Conservation (phyloP, 2,329 filamentous ascomycete genomes). For the Cytospora piceicola region DNA sequence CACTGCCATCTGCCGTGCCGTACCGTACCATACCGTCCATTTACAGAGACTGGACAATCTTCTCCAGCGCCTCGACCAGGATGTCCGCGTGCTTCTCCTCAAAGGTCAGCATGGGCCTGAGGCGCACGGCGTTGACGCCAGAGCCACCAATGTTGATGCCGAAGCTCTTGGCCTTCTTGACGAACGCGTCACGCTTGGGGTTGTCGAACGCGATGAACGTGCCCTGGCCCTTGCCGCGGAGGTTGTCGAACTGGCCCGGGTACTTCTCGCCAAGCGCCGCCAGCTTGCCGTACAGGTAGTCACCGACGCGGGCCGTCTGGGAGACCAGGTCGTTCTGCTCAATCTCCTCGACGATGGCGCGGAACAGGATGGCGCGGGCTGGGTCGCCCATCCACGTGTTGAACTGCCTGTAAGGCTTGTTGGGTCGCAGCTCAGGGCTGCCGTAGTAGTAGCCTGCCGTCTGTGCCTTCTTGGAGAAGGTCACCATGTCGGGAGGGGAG, state of each 20-base stretch:
- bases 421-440: constrained; percentile 77
- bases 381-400: constrained; percentile 98
- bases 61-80: constrained; percentile 77
- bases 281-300: constrained; percentile 76
- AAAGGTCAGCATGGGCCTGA: constrained; percentile 91
- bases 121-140: constrained; percentile 73
- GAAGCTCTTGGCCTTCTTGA: constrained; percentile 75
- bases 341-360: constrained; percentile 82
- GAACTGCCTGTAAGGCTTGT: constrained; percentile 94
- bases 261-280: constrained; percentile 70
- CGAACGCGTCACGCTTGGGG: constrained; percentile 76
- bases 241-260: constrained; percentile 77
- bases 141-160: constrained; percentile 89
- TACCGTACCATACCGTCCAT: not conserved
- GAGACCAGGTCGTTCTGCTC: constrained; percentile 75
- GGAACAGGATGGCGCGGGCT: constrained; percentile 81
- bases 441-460: constrained; percentile 92
- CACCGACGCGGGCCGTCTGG: constrained; percentile 76
- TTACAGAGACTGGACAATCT: constrained; percentile 59
- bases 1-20: not conserved
- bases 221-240: constrained; percentile 84
- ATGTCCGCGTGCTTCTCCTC: constrained; percentile 90
- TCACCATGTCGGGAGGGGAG: constrained; percentile 87
- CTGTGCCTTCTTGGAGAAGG: constrained; percentile 94
- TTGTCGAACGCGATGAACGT: constrained; percentile 94